Evolutionary conservation across 345 rosid species (phyloP), one percentile per base, ranked within the genome.

Genomic region (Syzygium jambos): DNA sequence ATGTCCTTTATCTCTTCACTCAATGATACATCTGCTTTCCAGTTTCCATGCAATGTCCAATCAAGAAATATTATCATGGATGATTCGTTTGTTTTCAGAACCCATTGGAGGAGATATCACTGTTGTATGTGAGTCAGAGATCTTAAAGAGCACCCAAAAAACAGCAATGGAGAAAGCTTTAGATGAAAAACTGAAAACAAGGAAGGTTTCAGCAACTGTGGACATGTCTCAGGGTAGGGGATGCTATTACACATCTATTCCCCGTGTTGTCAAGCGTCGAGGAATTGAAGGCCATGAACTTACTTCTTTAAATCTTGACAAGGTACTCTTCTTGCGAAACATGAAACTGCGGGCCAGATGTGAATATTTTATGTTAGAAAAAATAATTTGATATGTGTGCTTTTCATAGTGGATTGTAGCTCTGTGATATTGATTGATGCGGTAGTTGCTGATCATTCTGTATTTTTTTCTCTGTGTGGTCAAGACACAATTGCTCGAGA

Each of bases 41-140:
- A 1, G 80, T 73, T 65, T 38, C 7, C 80, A 73, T 73, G 49
- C 80, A 73, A 73, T 73, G 25, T 2, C 22, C 23, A 34, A 73
- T 73, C 17, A 13, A 87, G 86, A 57, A 54, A 85, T 29, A 38
- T 84, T 54, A 29, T 27, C 56, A 17, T 29, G 7, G 56, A n/a
- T n/a, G 85, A n/a, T 11, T 84, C 25, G 1, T 73, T 30, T 51
- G 84, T 88, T 86, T 86, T 83, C 95, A 97, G 99, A 95, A 89
- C 99, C 99, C 46, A 91, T 97, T 89, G 99, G 98, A 88, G 99
- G 99, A 87, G 98, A 95, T 89, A 96, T 97, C 86, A 93, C 97
- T 0, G 95, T 97, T 83, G 90, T 92, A 73, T 85, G 90, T 29
- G 98, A 97, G 89, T 90, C 95, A 89, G 93, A 86, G 88, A 89